A percentile compares a stretch with the other conserved stretches of the same genome.
phyloP scores from a whole-genome alignment of 345 rosid genomes.

The Euphorbia lathyris region DNA sequence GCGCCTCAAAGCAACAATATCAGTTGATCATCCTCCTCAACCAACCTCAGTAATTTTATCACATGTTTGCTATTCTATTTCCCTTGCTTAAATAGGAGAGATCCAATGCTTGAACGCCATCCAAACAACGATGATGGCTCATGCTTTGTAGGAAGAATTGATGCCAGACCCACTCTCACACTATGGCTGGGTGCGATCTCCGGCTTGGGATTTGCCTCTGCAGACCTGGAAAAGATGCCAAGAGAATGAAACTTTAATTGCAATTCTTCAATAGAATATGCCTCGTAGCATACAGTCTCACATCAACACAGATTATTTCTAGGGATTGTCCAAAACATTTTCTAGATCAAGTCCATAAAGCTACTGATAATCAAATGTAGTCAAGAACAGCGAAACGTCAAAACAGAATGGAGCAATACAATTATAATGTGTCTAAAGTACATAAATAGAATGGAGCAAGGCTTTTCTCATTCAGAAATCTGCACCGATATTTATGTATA shows the following conservation, averaged over 20 bases:
- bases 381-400: background rate
- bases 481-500: background rate
- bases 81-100: constrained; percentile 64
- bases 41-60: background rate
- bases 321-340: background rate
- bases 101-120: constrained; percentile 66
- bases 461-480: background rate
- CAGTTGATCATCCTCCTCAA: background rate
- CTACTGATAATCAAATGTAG: background rate
- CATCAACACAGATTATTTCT: background rate
- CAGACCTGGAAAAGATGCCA: constrained; percentile 36
- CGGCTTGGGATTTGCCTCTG: constrained; percentile 38
- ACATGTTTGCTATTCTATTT: constrained; percentile 24
- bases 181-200: constrained; percentile 32
- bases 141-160: constrained; percentile 53
- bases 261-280: background rate
- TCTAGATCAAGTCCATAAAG: background rate
- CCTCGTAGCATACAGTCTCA: background rate
- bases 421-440: no score
- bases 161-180: constrained; percentile 41
- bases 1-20: constrained; percentile 9
- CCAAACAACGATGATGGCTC: constrained; percentile 55
- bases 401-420: background rate
- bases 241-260: constrained; percentile 4
- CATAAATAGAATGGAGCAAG: background rate